Evolutionary conservation across 2,329 filamentous ascomycete genomes (phyloP), one percentile per base, ranked within the genome.

Genomic region (Cladobotryum mycophilum): DNA sequence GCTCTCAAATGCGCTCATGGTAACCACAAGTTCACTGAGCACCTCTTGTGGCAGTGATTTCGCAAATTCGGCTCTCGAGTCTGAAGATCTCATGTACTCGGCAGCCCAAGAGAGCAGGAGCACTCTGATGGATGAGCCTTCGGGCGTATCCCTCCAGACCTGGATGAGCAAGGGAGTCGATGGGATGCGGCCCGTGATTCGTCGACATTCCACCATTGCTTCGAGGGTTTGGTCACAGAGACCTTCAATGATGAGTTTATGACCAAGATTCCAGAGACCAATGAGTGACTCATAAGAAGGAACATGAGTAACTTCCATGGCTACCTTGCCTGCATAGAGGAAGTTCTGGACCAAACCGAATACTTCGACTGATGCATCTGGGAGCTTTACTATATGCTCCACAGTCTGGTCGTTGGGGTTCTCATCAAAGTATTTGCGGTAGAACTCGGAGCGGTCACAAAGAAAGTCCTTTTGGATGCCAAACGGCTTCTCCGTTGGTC

Each of bases 11-110:
- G 77, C 75, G 61, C 78, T 81, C 79, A 84, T 82, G 12, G 76
- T 70, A 2, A 84, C 74, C 0, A 85, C 80, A 5, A 85, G 71
- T 62, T 84, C 81, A 54, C 78, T 81, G 6, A 84, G 67, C 1
- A 85, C 78, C 57, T 82, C 79, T 55, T 84, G 77, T 0, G 81
- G 81, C 3, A 85, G 70, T 0, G 79, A 79, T 57, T 77, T 78
- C 41, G 78, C 81, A 58, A 84, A 84, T 53, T 80, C 77, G 8
- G 75, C 70, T 15, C 79, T 72, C 1, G 73, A 71, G 18, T 80
- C 74, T 3, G 79, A 81, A 0, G 76, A 76, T 40, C 78, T 69
- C 68, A 84, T 81, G 57, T 84, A 84, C 63, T 84, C 81, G 22
- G 79, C 80, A 1, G 80, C 78, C 81, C 81, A 85, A 11, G 71